Conservation (phyloP, 2,329 filamentous ascomycete species). For the Tolypocladium ovalisporum region DNA sequence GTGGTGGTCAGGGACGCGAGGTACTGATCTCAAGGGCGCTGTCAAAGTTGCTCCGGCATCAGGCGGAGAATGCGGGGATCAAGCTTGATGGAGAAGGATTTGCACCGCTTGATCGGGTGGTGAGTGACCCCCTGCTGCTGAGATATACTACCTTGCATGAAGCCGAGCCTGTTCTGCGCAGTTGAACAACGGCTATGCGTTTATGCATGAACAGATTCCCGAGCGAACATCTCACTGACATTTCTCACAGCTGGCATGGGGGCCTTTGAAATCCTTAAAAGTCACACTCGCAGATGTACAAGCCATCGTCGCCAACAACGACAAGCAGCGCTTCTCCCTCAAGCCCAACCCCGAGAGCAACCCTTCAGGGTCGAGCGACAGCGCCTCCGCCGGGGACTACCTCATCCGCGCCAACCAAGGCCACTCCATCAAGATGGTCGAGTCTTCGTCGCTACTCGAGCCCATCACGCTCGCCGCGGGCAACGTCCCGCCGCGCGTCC, state of each 20-base stretch:
- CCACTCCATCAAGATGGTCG: slow-evolving; percentile 70
- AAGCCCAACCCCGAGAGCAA: slow-evolving; percentile 37
- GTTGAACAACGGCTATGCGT: not conserved
- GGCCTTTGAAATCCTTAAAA: slow-evolving; percentile 53
- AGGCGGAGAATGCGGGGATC: slow-evolving; percentile 45
- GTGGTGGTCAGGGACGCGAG: slow-evolving; percentile 26
- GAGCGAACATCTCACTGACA: slow-evolving; percentile 1
- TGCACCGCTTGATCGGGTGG: slow-evolving; percentile 46
- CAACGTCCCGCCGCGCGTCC: slow-evolving; percentile 54
- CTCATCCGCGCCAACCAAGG: slow-evolving; percentile 94
- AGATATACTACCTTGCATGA: not conserved
- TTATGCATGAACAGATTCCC: not conserved
- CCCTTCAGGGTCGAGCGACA: slow-evolving; percentile 10
- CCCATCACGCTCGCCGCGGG: slow-evolving; percentile 49
- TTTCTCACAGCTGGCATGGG: slow-evolving; percentile 36
- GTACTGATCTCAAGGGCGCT: slow-evolving; percentile 42
- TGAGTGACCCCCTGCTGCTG: slow-evolving; percentile 24
- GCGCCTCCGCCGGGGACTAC: slow-evolving; percentile 51
- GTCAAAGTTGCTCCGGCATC: slow-evolving; percentile 43
- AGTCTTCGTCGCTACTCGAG: slow-evolving; percentile 58
- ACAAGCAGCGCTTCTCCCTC: slow-evolving; percentile 85
- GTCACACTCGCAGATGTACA: slow-evolving; percentile 68
- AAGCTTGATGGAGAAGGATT: slow-evolving; percentile 48
- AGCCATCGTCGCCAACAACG: slow-evolving; percentile 58
- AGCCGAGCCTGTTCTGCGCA: not conserved